Conservation (phyloP, 2,329 filamentous ascomycete species). For the Sporothrix euskadiensis region DNA sequence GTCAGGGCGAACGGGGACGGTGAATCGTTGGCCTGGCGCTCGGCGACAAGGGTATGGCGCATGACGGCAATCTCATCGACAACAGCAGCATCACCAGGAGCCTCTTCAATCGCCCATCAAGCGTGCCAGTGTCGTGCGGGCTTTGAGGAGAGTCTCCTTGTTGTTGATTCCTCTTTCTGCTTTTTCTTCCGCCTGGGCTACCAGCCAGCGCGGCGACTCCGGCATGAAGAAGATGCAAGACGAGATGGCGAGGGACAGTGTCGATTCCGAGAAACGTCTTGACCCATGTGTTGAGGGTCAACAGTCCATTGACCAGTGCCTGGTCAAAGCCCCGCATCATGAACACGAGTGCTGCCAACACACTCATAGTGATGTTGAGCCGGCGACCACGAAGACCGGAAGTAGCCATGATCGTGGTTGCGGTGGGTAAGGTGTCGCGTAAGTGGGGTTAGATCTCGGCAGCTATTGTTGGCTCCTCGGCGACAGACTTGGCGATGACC, state of each 20-base stretch:
- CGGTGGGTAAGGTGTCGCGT: neutral
- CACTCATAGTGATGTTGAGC: conserved; percentile 4
- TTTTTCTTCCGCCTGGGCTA: conserved; percentile 30
- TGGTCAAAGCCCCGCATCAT: conserved; percentile 47
- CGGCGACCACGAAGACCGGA: neutral
- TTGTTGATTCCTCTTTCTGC: conserved; percentile 29
- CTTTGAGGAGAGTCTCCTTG: conserved; percentile 47
- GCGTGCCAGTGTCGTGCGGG: conserved; percentile 46
- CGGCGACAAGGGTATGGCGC: conserved; percentile 23
- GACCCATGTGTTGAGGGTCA: conserved; percentile 66
- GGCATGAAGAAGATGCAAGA: conserved; percentile 44
- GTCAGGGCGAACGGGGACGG: neutral
- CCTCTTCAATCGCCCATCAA: conserved; percentile 40
- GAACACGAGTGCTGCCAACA: neutral
- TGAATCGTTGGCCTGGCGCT: conserved; percentile 22
- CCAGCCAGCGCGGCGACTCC: conserved; percentile 52
- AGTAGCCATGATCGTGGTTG: neutral
- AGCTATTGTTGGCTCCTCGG: neutral
- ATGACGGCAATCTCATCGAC: conserved; percentile 50
- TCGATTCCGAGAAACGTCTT: conserved; percentile 56
- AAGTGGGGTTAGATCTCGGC: neutral
- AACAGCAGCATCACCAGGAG: conserved; percentile 54
- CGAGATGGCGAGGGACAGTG: conserved; percentile 38
- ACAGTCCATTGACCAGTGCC: conserved; percentile 72
- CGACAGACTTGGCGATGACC: neutral